phyloP scores from a whole-genome alignment of 225 moss, liverwort and hornwort genomes.

The Sphagnum contortum region DNA sequence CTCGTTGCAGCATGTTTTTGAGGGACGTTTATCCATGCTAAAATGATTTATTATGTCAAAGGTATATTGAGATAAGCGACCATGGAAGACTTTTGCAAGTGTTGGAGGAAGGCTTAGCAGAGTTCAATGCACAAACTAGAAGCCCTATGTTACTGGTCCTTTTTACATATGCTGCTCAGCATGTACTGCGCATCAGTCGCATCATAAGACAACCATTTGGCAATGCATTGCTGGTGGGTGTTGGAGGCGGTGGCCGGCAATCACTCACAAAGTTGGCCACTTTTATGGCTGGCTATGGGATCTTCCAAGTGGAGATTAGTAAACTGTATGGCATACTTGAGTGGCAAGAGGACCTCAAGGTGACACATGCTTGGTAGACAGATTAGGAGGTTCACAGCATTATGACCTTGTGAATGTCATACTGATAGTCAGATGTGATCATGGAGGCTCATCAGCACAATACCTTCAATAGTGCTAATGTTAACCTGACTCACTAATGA shows the following conservation, averaged over 20 bases:
- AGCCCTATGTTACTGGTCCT: conserved; percentile 69
- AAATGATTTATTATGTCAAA: conserved; percentile 5
- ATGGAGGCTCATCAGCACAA: too few species aligned
- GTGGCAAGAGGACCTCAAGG: conserved; percentile 88
- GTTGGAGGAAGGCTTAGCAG: conserved; percentile 51
- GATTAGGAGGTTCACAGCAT: too few species aligned
- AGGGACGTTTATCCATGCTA: too few species aligned
- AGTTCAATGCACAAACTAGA: conserved; percentile 74
- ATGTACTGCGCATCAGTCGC: conserved; percentile 73
- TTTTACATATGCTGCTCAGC: conserved; percentile 73
- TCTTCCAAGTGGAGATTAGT: conserved; percentile 79
- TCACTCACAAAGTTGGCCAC: conserved; percentile 76
- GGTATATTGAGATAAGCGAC: conserved; percentile 71
- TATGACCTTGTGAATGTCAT: not conserved
- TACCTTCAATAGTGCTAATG: too few species aligned
- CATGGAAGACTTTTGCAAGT: conserved; percentile 43
- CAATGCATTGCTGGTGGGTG: conserved; percentile 72
- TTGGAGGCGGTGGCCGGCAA: conserved; percentile 76
- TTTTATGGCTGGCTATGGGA: conserved; percentile 61
- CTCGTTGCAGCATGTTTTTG: too few species aligned
- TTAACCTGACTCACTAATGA: too few species aligned
- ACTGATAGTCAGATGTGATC: not conserved
- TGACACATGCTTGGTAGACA: conserved; percentile 3
- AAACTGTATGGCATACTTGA: conserved; percentile 59
- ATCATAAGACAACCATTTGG: conserved; percentile 85